Percentiles rank a stretch among this genome's conserved stretches.
Evolutionary conservation across 2,329 filamentous ascomycete species (phyloP).

Genomic region (Cordyceps pruinosa): DNA sequence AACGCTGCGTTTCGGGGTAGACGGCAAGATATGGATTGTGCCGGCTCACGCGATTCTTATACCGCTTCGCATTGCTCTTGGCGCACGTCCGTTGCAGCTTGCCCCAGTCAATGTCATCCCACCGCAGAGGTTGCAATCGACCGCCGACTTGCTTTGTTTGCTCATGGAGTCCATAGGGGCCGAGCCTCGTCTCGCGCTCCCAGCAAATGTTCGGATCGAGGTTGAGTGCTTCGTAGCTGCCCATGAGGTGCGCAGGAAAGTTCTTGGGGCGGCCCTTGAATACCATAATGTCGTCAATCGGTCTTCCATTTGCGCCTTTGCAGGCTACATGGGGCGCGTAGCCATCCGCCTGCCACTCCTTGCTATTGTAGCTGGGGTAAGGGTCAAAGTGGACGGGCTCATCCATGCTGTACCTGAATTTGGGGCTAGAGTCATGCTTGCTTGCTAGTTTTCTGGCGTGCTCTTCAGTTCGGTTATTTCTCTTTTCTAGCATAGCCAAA

Average conservation of each 20-base stretch:
- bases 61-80: constrained; percentile 60
- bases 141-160: constrained; percentile 39
- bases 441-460: constrained; percentile 25
- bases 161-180: constrained; percentile 53
- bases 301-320: constrained; percentile 54
- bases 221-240: constrained; percentile 53
- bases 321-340: constrained; percentile 57
- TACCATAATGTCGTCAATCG: constrained; percentile 54
- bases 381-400: constrained; percentile 57
- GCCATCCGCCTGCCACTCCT: constrained; percentile 49
- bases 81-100: constrained; percentile 61
- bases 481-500: constrained; percentile 37
- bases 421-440: constrained; percentile 26
- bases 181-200: constrained; percentile 62
- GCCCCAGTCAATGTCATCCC: constrained; percentile 64
- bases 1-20: constrained; percentile 30
- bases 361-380: constrained; percentile 63
- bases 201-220: constrained; percentile 60
- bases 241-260: constrained; percentile 56
- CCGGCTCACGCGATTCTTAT: constrained; percentile 33
- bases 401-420: constrained; percentile 34
- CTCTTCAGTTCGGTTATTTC: constrained; percentile 30
- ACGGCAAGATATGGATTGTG: constrained; percentile 38
- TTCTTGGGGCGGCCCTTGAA: constrained; percentile 54
- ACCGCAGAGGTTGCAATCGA: constrained; percentile 39